Base-by-base conservation (phyloP, 2,329 filamentous ascomycete genomes). In the Diaporthe sp. region DNA sequence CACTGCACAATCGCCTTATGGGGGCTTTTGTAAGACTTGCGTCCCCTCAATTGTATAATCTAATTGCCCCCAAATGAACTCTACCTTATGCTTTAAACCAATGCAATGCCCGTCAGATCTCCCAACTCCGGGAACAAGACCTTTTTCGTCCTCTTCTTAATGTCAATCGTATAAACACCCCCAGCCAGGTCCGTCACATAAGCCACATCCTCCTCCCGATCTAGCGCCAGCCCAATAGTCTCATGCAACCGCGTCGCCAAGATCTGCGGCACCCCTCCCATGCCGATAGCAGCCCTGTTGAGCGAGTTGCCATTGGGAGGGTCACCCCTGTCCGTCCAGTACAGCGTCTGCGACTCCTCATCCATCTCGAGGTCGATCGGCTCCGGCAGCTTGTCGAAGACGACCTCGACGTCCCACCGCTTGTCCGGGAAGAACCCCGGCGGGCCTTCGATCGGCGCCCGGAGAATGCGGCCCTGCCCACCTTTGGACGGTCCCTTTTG, bases 301-400 rank as follows among this genome's bases (percentile, higher is more conserved):
- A 92, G 76, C 15, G 85, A 86, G 78, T 90, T 91, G 0, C 90
- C 90, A 12, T 81, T 78, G 0, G 90, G 90, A 1, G 87, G 80
- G 76, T 92, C 90, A 5, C 90, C 91, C 0, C 90, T 83, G 76
- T 92, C 90, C 0, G 90, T 91, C 90, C 90, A 92, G 79, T 89
- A 92, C 35, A 92, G 81, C 1, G 79, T 82, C 38, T 84, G 79
- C 3, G 79, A 78, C 0, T 83, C 80, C 17, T 85, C 83, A 22
- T 91, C 88, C 1, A 91, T 77, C 42, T 90, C 89, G 0, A 92
- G 80, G 77, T 92, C 89, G 74, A 92, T 89, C 0, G 88, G 87
- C 78, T 91, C 89, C 0, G 89, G 89, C 12, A 91, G 81, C 0
- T 79, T 78, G 5, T 84, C 78, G 5, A 87, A 78, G 2, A 91